These are phyloP conservation scores for Hypoxylon sp. DNA, from an alignment of 2,329 filamentous ascomycete species.

Conservation along the genomic window DNA sequence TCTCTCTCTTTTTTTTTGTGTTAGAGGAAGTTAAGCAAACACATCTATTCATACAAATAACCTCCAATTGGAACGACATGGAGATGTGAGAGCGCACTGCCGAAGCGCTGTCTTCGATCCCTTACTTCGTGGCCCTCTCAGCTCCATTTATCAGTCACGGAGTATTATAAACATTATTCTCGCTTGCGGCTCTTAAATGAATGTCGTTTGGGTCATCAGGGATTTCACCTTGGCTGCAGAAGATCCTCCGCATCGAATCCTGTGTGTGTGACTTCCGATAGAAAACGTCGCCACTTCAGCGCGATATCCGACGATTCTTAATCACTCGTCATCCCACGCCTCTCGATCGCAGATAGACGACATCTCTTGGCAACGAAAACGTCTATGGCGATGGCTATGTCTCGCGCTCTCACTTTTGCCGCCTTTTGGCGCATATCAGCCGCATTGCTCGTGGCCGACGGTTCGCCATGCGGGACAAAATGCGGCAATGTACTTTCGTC, in stretches of 20 bases:
- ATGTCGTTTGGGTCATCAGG: constrained; percentile 8
- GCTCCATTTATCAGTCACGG: background rate
- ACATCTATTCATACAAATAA: too few relatives aligned
- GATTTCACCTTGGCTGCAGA: constrained; percentile 25
- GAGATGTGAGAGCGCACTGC: constrained; percentile 18
- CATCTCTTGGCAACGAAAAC: background rate
- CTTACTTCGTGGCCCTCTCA: constrained; percentile 27
- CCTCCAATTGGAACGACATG: constrained; percentile 22
- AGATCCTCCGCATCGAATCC: constrained; percentile 5
- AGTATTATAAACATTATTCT: constrained; percentile 22
- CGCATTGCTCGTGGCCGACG: constrained; percentile 54
- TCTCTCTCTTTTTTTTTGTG: constrained; percentile 16
- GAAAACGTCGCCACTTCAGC: background rate
- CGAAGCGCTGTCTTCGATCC: constrained; percentile 31
- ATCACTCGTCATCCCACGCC: constrained; percentile 2
- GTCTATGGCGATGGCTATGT: constrained; percentile 25
- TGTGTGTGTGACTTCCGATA: constrained; percentile 7
- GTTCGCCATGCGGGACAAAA: constrained; percentile 58
- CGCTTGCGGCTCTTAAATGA: constrained; percentile 17
- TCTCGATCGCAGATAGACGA: constrained; percentile 10
- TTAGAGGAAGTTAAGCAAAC: too few relatives aligned
- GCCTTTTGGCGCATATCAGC: constrained; percentile 37
- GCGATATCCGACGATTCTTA: constrained; percentile 6
- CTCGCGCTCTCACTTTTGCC: constrained; percentile 32
- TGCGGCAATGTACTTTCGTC: constrained; percentile 63